Evolutionary conservation across 495 filamentous ascomycete genomes (phyloP), one percentile per base, ranked within the genome.

Genomic region (Sabuloglossum arenarium): DNA sequence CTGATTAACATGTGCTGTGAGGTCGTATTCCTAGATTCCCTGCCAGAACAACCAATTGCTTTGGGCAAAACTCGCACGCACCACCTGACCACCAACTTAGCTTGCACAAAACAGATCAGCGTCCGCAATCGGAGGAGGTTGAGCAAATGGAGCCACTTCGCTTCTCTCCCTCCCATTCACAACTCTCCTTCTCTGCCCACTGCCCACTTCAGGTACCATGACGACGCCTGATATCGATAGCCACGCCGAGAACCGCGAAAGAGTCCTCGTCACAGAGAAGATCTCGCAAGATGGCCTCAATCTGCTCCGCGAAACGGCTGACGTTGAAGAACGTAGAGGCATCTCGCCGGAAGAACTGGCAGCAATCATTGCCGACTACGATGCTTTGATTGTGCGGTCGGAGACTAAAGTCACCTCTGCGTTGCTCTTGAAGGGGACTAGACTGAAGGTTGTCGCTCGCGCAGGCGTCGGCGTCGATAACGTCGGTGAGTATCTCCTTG

Each of bases 381-480:
- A 85, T 37, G 82, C 76, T 5, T 71, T 86, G 25, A 78, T 86
- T 27, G 76, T 86, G 19, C 79, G 82, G 1, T 84, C 80, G 43
- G 81, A 86, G 63, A 85, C 81, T 11, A 80, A 84, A 61, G 81
- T 85, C 30, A 84, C 78, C 0, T 72, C 78, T 0, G 63, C 64
- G 16, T 67, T 85, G 0, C 72, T 86, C 5, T 61, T 64, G 6
- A 79, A 79, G 5, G 81, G 71, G 4, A 71, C 69, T 54, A 77
- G 72, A 47, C 67, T 86, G 6, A 77, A 79, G 61, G 82, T 85
- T 3, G 81, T 86, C n/a, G 82, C 82, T 10, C 69, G 82, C 52
- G 82, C 82, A 21, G 82, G 82, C 9, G 82, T 86, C 0, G 82
- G 82, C 5, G 82, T 86, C 11, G 82, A 86, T 65, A 86, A 86